Evolutionary conservation across 164 flowering plant species (phyloP), one percentile per base, ranked within the genome.

Genomic region (Sextonia rubra): DNA sequence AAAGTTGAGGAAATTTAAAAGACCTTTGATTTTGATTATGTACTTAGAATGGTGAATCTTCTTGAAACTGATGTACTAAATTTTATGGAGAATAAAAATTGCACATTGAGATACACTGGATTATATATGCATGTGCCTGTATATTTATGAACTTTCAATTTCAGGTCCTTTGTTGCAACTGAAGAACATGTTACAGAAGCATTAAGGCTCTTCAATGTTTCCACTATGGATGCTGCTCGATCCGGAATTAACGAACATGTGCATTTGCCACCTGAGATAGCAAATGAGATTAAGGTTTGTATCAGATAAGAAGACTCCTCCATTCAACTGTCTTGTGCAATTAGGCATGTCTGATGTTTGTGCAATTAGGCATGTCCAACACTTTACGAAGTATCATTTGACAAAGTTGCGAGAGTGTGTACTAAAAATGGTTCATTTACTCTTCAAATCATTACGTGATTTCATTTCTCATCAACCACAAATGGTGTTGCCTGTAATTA

Each of bases 221-320:
- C 97, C 29, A 96, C 99, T 5, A 88, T 96, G 94, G 98, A 96
- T 87, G 99, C 99, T 26, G 98, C 99, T 22, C 81, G 85, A 22
- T 93, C 98, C 37, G 99, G 99, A 76, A 84, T 96, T 68, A 89
- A 85, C 73, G 89, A 90, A 62, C 91, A 88, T 49, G 78, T 92
- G 22, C 87, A 92, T 82, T 87, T 89, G 70, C 90, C 93, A 56
- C 76, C 90, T 20, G 97, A 94, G 65, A 85, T 90, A 87, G 88
- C 88, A 66, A 88, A 86, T 66, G 98, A 95, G 83, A 93, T 95
- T 66, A 88, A 93, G 99, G 98, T 92, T 47, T 65, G 80, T 70
- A 32, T 22, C 60, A 63, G 20, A 64, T 15, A 52, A 3, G 58
- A 52, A 3, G 3, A 15, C 17, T 3, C 20, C 20, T 18, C 20